These are phyloP conservation scores for Xylariaceae sp. DNA, from an alignment of 2,329 filamentous ascomycete species.

Conservation along the genomic window DNA sequence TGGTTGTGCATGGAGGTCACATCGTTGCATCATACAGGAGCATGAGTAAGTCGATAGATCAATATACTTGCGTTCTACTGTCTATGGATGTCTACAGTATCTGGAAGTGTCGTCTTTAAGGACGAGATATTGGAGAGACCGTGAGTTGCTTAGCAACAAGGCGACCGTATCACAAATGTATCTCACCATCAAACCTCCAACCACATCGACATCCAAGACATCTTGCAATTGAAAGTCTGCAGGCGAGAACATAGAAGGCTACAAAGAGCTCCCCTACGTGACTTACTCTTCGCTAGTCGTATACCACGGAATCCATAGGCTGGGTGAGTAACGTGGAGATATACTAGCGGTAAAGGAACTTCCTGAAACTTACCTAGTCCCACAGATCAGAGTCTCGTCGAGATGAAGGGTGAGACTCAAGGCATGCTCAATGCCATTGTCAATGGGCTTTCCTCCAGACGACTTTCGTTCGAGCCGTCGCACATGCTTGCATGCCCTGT, in stretches of 20 bases:
- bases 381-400: too few relatives aligned
- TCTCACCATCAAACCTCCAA: conserved; percentile 82
- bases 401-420: too few relatives aligned
- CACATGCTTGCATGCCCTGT: too few relatives aligned
- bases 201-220: conserved; percentile 49
- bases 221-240: conserved; percentile 70
- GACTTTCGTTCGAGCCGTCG: too few relatives aligned
- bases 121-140: neutral
- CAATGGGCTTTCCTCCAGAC: too few relatives aligned
- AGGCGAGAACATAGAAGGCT: conserved; percentile 59
- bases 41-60: conserved; percentile 12
- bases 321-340: conserved; percentile 78
- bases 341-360: conserved; percentile 58
- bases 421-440: too few relatives aligned
- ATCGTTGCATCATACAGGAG: conserved; percentile 8
- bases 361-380: conserved; percentile 7
- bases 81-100: neutral
- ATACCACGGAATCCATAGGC: conserved; percentile 81
- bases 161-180: too few relatives aligned
- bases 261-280: conserved; percentile 37
- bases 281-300: conserved; percentile 83
- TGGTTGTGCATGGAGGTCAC: too few relatives aligned
- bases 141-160: too few relatives aligned
- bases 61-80: conserved; percentile 5
- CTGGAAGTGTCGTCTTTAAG: neutral